These are phyloP conservation scores for Saccharata proteae DNA, from an alignment of 2,329 filamentous ascomycete genomes.

Conservation along the genomic window DNA sequence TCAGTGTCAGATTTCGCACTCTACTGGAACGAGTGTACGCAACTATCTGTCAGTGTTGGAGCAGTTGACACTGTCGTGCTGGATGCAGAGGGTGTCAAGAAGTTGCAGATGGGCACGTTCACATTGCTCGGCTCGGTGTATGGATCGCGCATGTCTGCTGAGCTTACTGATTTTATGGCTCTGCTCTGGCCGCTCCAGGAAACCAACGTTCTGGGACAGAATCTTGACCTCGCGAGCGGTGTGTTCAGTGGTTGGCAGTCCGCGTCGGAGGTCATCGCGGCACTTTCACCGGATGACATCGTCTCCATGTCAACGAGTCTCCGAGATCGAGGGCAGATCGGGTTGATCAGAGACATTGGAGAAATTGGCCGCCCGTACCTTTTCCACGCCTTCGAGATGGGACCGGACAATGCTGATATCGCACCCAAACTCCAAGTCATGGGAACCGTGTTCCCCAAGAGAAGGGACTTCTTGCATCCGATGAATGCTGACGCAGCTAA, in stretches of 20 bases:
- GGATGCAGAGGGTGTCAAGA: constrained; percentile 11
- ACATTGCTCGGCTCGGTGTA: constrained; percentile 17
- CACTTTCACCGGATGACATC: background rate
- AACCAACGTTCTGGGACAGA: too few relatives aligned
- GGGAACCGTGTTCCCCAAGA: constrained; percentile 34
- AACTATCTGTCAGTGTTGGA: constrained; percentile 13
- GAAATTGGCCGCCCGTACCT: too few relatives aligned
- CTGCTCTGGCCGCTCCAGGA: constrained; percentile 19
- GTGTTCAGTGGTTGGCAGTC: too few relatives aligned
- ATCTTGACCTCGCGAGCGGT: background rate
- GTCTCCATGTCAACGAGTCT: constrained; percentile 6
- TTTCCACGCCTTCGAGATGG: constrained; percentile 1
- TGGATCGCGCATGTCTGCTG: constrained; percentile 13
- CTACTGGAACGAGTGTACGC: constrained; percentile 20
- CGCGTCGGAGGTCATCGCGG: too few relatives aligned
- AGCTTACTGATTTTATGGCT: constrained; percentile 18
- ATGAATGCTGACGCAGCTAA: constrained; percentile 8
- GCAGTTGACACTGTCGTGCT: constrained; percentile 9
- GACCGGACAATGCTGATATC: too few relatives aligned
- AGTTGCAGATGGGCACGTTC: constrained; percentile 15
- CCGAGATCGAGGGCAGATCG: constrained; percentile 12
- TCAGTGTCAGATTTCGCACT: constrained; percentile 13
- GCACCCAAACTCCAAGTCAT: constrained; percentile 13
- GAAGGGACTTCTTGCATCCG: constrained; percentile 48
- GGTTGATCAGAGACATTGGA: constrained; percentile 5